These are phyloP conservation scores for Pyrus hybrid DNA, from an alignment of 331 rosid genomes.

Conservation along the genomic window DNA sequence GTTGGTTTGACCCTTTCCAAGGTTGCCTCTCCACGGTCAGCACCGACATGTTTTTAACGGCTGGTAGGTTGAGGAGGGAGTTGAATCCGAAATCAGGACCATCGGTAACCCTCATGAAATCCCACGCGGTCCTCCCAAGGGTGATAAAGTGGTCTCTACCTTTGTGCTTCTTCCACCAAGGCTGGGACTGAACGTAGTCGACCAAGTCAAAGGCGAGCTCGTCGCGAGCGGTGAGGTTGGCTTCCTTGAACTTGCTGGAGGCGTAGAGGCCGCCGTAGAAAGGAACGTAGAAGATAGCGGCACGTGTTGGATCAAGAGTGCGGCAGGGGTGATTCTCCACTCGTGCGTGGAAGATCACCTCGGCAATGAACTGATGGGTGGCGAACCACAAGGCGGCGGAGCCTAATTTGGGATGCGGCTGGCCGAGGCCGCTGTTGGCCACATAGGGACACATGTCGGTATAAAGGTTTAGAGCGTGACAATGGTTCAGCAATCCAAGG, in stretches of 20 bases:
- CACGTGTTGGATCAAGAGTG: constrained; percentile 45
- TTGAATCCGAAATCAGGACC: constrained; percentile 62
- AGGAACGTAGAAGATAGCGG: constrained; percentile 54
- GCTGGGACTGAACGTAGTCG: constrained; percentile 20
- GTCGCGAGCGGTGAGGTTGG: constrained; percentile 39
- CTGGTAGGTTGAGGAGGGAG: constrained; percentile 41
- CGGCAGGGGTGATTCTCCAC: constrained; percentile 69
- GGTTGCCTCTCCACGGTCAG: constrained; percentile 73
- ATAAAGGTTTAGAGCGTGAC: constrained; percentile 44
- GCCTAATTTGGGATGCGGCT: constrained; percentile 7
- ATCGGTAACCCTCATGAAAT: constrained; percentile 47
- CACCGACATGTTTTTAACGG: constrained; percentile 82
- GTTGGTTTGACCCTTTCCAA: constrained; percentile 56
- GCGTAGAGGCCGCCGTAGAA: constrained; percentile 74
- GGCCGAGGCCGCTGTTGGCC: constrained; percentile 64
- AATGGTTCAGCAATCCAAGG: constrained; percentile 34
- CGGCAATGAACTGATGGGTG: constrained; percentile 65
- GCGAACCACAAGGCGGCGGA: constrained; percentile 37
- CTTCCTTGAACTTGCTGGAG: constrained; percentile 45
- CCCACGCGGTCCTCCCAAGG: constrained; percentile 87
- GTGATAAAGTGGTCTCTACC: constrained; percentile 67
- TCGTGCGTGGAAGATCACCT: constrained; percentile 67
- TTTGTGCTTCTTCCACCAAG: constrained; percentile 16
- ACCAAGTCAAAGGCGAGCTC: constrained; percentile 31
- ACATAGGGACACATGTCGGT: constrained; percentile 80